Evolutionary conservation across 2,329 filamentous ascomycete species (phyloP).

Genomic region (Magnaporthiopsis rhizophila): DNA sequence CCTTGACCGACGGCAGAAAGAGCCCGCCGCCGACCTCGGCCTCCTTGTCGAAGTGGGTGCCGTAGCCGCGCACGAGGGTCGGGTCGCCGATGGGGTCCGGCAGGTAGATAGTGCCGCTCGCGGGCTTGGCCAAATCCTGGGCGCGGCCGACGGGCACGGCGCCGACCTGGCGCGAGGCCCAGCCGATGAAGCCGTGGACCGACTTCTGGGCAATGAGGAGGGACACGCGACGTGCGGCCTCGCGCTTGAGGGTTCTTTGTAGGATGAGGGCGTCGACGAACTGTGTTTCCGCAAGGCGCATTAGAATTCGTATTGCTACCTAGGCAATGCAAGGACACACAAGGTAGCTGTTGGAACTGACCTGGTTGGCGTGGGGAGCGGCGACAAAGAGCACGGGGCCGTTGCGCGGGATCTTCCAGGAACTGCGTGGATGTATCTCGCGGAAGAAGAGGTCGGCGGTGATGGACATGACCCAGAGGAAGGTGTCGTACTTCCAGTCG

Average conservation of each 20-base stretch:
- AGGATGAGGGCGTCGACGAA: conserved; percentile 94
- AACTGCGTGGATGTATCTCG: conserved; percentile 88
- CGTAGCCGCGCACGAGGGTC: conserved; percentile 68
- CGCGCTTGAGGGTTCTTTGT: conserved; percentile 80
- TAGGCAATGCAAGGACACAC: not conserved
- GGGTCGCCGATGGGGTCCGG: conserved; percentile 83
- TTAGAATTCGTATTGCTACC: not conserved
- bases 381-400: conserved; percentile 94
- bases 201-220: conserved; percentile 95
- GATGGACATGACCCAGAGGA: conserved; percentile 70
- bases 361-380: conserved; percentile 93
- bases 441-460: conserved; percentile 96
- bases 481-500: conserved; percentile 67
- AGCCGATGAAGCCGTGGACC: conserved; percentile 87
- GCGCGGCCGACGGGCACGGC: conserved; percentile 90
- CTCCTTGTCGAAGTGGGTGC: conserved; percentile 72
- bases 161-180: conserved; percentile 74
- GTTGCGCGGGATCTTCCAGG: conserved; percentile 85
- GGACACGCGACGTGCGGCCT: conserved; percentile 81
- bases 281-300: conserved; percentile 32
- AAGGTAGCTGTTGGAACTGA: conserved; percentile 29
- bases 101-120: conserved; percentile 73
- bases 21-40: conserved; percentile 75
- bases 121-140: conserved; percentile 78
- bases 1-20: conserved; percentile 78